phyloP scores from a whole-genome alignment of 495 filamentous ascomycete genomes.

The Xanthoparmelia taractica region DNA sequence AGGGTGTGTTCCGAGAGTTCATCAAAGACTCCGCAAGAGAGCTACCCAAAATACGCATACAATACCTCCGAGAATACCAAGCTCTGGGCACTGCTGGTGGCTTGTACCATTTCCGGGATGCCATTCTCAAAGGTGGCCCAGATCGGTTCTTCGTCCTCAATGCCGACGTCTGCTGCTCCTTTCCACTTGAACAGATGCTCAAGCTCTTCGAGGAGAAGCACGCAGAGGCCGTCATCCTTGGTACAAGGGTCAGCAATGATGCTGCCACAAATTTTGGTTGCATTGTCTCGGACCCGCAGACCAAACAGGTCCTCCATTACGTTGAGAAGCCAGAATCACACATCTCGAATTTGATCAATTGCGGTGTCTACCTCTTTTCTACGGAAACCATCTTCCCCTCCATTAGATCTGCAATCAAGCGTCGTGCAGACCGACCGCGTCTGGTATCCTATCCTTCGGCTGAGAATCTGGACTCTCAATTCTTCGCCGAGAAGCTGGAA shows the following conservation, averaged over 20 bases:
- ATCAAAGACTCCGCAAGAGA: constrained; percentile 81
- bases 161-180: constrained; percentile 98
- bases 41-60: constrained; percentile 83
- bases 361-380: constrained; percentile 94
- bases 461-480: constrained; percentile 81
- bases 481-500: constrained; percentile 66
- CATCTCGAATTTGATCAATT: constrained; percentile 99
- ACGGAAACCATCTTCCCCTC: constrained; percentile 95
- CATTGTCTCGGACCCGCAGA: constrained; percentile 92
- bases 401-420: constrained; percentile 92
- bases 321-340: constrained; percentile 99
- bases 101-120: constrained; percentile 98
- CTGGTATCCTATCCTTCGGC: constrained; percentile 90
- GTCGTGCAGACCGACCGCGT: constrained; percentile 82
- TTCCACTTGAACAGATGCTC: constrained; percentile 92
- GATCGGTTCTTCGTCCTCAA: constrained; percentile 96
- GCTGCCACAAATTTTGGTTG: constrained; percentile 94
- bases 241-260: constrained; percentile 86
- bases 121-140: constrained; percentile 91
- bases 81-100: constrained; percentile 93
- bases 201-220: constrained; percentile 89
- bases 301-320: constrained; percentile 94
- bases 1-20: constrained; percentile 92
- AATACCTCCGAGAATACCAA: constrained; percentile 97
- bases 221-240: constrained; percentile 94